Conservation (phyloP, 2,329 filamentous ascomycete species). For the Colletotrichum nymphaeae region DNA sequence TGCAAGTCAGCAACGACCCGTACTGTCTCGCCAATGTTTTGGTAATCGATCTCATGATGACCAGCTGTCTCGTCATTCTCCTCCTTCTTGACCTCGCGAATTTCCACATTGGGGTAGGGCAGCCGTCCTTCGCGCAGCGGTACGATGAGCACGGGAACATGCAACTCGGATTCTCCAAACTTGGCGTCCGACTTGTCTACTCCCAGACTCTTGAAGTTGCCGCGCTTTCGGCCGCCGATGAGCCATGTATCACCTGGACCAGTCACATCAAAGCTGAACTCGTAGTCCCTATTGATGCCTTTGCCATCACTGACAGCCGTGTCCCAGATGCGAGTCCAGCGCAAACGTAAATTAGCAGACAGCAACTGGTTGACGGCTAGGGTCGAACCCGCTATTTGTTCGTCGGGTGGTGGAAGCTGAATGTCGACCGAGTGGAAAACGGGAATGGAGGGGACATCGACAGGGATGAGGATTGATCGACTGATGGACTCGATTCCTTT, state of each 20-base stretch:
- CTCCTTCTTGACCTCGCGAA: constrained; percentile 68
- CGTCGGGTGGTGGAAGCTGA: constrained; percentile 43
- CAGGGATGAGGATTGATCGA: constrained; percentile 83
- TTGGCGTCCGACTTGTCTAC: constrained; percentile 47
- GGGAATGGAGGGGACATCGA: constrained; percentile 86
- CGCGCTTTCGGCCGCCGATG: constrained; percentile 82
- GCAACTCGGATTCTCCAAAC: constrained; percentile 59
- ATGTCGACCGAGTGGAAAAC: constrained; percentile 86
- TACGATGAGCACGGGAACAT: constrained; percentile 80
- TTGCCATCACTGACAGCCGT: constrained; percentile 49
- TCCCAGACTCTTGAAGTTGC: constrained; percentile 75
- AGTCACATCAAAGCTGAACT: constrained; percentile 87
- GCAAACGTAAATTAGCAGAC: constrained; percentile 69
- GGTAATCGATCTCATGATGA: constrained; percentile 81
- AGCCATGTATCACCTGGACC: constrained; percentile 84
- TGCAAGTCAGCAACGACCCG: constrained; percentile 77
- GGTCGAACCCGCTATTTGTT: constrained; percentile 47
- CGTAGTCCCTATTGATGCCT: constrained; percentile 55
- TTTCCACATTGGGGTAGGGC: constrained; percentile 82
- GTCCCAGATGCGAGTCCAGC: constrained; percentile 74
- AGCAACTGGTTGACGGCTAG: constrained; percentile 74
- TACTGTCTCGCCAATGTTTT: constrained; percentile 82
- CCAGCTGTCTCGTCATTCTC: constrained; percentile 36
- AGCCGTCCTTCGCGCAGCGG: constrained; percentile 83
- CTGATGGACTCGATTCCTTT: constrained; percentile 43